Evolutionary conservation across 192 early-diverging fungal species (phyloP).

Genomic region (Entrophospora sp.): DNA sequence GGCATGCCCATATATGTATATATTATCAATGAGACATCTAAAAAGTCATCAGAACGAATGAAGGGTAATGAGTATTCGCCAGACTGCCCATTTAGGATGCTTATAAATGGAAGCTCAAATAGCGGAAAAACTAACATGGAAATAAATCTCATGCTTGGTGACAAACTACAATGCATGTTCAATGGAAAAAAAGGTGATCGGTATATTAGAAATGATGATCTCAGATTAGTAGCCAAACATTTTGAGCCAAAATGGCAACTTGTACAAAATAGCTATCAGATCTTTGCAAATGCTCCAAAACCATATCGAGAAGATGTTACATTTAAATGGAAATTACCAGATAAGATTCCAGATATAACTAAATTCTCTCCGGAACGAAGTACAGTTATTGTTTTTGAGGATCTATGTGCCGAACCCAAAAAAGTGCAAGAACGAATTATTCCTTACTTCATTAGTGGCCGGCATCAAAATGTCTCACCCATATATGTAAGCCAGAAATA

Average conservation of each 20-base stretch:
- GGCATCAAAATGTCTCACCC: neutral
- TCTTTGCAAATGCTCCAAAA: constrained; percentile 10
- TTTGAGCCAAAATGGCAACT: constrained; percentile 14
- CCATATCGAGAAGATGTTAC: neutral
- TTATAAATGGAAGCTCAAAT: neutral
- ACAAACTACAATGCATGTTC: neutral
- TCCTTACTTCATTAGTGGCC: constrained; percentile 15
- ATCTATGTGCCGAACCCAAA: neutral
- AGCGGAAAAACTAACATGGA: constrained; percentile 11
- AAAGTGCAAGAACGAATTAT: constrained; percentile 4
- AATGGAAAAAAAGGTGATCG: neutral
- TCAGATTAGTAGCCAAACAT: constrained; percentile 10
- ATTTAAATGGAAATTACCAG: neutral
- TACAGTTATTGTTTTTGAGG: neutral
- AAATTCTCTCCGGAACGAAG: neutral
- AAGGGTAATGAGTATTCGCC: neutral
- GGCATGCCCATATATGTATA: neutral
- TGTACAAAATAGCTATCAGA: constrained; percentile 3
- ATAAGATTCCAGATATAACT: neutral
- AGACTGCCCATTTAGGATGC: neutral
- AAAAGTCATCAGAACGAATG: neutral
- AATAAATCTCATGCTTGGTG: neutral
- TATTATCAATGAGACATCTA: neutral
- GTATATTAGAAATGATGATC: constrained; percentile 16
- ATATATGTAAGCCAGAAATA: constrained; percentile 14